A percentile compares a stretch with the other conserved stretches of the same genome.
Evolutionary conservation across 2,329 filamentous ascomycete species (phyloP).

Genomic region (Colletotrichum sublineola): DNA sequence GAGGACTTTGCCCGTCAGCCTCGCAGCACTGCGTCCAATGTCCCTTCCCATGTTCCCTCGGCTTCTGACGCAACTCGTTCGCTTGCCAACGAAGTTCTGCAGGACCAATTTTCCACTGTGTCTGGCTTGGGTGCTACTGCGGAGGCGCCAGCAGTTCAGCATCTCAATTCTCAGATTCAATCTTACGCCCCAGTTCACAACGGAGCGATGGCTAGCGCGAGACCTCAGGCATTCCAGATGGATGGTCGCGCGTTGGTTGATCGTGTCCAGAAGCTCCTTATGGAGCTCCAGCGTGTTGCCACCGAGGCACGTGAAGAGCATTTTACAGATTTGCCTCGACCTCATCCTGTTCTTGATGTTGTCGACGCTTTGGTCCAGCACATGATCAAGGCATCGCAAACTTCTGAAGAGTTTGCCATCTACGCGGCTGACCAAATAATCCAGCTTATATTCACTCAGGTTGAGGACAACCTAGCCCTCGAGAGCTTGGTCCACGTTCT

Average conservation of each 20-base stretch:
- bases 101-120: constrained; percentile 71
- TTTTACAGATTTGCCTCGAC: constrained; percentile 69
- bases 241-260: constrained; percentile 68
- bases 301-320: constrained; percentile 69
- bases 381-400: constrained; percentile 74
- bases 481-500: constrained; percentile 74
- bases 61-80: constrained; percentile 72
- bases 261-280: constrained; percentile 68
- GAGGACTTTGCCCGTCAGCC: constrained; percentile 94
- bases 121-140: constrained; percentile 70
- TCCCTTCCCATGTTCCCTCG: constrained; percentile 68
- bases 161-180: constrained; percentile 66
- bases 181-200: constrained; percentile 68
- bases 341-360: constrained; percentile 71
- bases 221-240: constrained; percentile 61
- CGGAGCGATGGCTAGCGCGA: constrained; percentile 62
- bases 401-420: constrained; percentile 70
- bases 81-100: constrained; percentile 73
- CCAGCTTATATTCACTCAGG: constrained; percentile 66
- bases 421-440: constrained; percentile 73
- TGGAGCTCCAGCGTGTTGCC: constrained; percentile 68
- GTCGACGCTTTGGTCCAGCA: constrained; percentile 72
- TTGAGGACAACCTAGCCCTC: constrained; percentile 68
- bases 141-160: constrained; percentile 68
- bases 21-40: constrained; percentile 69